Percentiles rank a stretch among this genome's conserved stretches.
These are phyloP conservation scores for Sarocladium kiliense DNA, from an alignment of 2,329 filamentous ascomycete genomes.

Conservation along the genomic window DNA sequence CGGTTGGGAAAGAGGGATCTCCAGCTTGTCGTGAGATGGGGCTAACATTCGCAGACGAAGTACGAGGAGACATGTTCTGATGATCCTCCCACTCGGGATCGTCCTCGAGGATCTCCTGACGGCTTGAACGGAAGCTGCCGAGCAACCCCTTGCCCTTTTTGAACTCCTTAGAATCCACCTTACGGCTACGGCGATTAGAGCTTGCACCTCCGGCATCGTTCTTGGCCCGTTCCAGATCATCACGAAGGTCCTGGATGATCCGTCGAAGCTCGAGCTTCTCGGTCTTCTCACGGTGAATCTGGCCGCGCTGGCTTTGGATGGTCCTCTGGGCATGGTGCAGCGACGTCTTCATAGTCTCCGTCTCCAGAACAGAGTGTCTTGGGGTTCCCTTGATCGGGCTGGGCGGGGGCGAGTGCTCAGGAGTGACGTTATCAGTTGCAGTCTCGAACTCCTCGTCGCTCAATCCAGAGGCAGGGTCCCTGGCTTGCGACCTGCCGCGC, in stretches of 20 bases:
- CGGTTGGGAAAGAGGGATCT: conserved; percentile 25
- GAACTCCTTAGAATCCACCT: conserved; percentile 60
- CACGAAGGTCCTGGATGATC: conserved; percentile 89
- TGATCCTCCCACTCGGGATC: conserved; percentile 92
- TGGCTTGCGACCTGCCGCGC: conserved; percentile 61
- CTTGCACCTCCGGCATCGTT: conserved; percentile 40
- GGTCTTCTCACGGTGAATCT: conserved; percentile 95
- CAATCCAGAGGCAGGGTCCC: conserved; percentile 51
- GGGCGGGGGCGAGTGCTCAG: conserved; percentile 83
- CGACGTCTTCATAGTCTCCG: conserved; percentile 91
- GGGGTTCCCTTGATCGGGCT: conserved; percentile 91
- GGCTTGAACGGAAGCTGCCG: conserved; percentile 67
- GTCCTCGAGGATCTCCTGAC: conserved; percentile 70
- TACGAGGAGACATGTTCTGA: conserved; percentile 22
- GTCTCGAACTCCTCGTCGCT: conserved; percentile 61
- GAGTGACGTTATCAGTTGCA: conserved; percentile 65
- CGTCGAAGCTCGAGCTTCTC: conserved; percentile 95
- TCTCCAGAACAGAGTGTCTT: conserved; percentile 85
- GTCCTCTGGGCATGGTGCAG: conserved; percentile 92
- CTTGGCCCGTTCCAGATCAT: conserved; percentile 75
- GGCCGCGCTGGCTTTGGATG: conserved; percentile 92
- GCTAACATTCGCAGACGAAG: conserved; percentile 17
- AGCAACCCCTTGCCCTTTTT: conserved; percentile 78
- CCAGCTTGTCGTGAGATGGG: conserved; percentile 15
- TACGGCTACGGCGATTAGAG: conserved; percentile 56